Evolutionary conservation across 345 rosid species (phyloP).

Genomic region (Populus pruinosa): DNA sequence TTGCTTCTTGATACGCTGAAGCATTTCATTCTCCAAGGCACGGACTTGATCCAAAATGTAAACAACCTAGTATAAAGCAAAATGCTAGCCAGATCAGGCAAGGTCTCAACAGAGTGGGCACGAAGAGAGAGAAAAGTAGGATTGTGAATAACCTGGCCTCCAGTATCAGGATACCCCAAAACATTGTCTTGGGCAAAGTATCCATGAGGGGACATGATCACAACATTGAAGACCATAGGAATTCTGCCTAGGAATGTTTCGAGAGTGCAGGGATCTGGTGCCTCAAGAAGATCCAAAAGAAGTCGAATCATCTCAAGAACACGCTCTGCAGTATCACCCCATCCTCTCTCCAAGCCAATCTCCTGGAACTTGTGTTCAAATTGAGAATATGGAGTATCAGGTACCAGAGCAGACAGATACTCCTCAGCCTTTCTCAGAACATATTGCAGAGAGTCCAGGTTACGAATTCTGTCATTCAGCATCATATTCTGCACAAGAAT

Average conservation of each 20-base stretch:
- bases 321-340: conserved; percentile 85
- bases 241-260: conserved; percentile 81
- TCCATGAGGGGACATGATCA: conserved; percentile 91
- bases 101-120: neutral
- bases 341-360: conserved; percentile 88
- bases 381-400: conserved; percentile 52
- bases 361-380: conserved; percentile 81
- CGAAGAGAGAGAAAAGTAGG: neutral
- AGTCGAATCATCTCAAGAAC: conserved; percentile 87
- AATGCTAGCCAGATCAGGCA: neutral
- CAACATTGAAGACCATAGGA: conserved; percentile 93
- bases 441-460: conserved; percentile 59
- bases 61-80: conserved; percentile 51
- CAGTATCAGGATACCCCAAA: conserved; percentile 95
- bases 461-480: conserved; percentile 70
- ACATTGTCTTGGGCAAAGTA: conserved; percentile 95
- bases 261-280: conserved; percentile 93
- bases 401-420: conserved; percentile 47
- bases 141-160: conserved; percentile 69
- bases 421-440: conserved; percentile 90
- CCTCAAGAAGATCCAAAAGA: conserved; percentile 90
- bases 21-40: conserved; percentile 88
- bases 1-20: conserved; percentile 79
- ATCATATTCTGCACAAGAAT: conserved; percentile 61
- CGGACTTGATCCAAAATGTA: conserved; percentile 98